Conservation (phyloP, 257 asterid species). For the Solanum dulcamara region DNA sequence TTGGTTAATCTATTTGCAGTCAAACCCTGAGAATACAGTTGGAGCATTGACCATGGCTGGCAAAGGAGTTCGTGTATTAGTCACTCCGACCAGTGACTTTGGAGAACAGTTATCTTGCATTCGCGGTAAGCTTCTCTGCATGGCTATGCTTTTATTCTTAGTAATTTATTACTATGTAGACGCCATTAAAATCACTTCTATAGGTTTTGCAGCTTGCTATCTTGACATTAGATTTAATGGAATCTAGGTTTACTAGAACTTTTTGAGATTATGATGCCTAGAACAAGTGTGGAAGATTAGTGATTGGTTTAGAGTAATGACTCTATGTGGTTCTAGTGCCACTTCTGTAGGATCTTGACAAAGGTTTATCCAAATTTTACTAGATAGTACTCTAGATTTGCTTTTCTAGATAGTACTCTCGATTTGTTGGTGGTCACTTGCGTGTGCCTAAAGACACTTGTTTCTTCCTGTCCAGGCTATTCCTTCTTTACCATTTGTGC, state of each 20-base stretch:
- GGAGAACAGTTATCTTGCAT: constrained; percentile 90
- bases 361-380: neutral
- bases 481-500: neutral
- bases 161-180: neutral
- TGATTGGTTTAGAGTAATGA: neutral
- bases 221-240: neutral
- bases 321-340: neutral
- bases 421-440: neutral
- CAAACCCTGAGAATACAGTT: constrained; percentile 92
- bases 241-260: neutral
- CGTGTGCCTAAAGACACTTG: neutral
- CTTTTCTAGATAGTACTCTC: neutral
- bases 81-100: constrained; percentile 92
- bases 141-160: neutral
- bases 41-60: constrained; percentile 97
- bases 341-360: neutral
- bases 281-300: neutral
- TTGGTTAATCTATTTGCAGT: constrained; percentile 22
- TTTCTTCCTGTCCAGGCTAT: neutral
- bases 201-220: neutral
- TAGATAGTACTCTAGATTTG: neutral
- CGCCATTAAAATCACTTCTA: neutral
- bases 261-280: neutral
- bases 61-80: constrained; percentile 85
- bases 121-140: constrained; percentile 46